Conservation (phyloP, 805 yeast species). For the Candida lessepsii region DNA sequence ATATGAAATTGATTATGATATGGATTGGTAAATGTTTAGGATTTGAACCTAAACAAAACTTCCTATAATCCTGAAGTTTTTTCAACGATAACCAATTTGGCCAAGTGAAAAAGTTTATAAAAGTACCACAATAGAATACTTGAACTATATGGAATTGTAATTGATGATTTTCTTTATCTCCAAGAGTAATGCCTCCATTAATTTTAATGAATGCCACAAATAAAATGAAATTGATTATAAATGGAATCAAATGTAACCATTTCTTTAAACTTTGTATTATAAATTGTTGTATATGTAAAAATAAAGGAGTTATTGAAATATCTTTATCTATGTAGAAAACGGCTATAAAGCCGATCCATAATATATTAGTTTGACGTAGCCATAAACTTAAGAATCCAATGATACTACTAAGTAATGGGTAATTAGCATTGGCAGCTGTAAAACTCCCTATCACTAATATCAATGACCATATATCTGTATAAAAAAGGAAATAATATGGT, state of each 20-base stretch:
- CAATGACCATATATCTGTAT: constrained; percentile 94
- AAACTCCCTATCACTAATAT: constrained; percentile 59
- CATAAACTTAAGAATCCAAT: constrained; percentile 62
- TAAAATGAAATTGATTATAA: constrained; percentile 44
- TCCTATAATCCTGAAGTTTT: constrained; percentile 30
- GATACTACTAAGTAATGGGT: constrained; percentile 41
- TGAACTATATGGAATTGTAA: constrained; percentile 75
- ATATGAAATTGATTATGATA: constrained; percentile 17
- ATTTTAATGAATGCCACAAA: constrained; percentile 58
- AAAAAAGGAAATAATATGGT: constrained; percentile 73
- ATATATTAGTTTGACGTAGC: constrained; percentile 88
- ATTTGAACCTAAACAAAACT: constrained; percentile 9
- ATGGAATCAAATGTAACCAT: constrained; percentile 46
- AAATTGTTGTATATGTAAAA: background rate
- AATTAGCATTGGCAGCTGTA: constrained; percentile 37
- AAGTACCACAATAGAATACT: constrained; percentile 70
- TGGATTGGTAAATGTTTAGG: background rate
- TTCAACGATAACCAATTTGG: constrained; percentile 65
- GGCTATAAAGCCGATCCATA: constrained; percentile 73
- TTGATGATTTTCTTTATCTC: constrained; percentile 85
- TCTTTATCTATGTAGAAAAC: constrained; percentile 52
- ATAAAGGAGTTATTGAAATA: background rate
- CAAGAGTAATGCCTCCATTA: constrained; percentile 87
- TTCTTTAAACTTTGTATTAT: constrained; percentile 13
- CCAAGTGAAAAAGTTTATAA: constrained; percentile 60